Evolutionary conservation across 208 protist genomes (phyloP).

Genomic region (Leishmania tropica): DNA sequence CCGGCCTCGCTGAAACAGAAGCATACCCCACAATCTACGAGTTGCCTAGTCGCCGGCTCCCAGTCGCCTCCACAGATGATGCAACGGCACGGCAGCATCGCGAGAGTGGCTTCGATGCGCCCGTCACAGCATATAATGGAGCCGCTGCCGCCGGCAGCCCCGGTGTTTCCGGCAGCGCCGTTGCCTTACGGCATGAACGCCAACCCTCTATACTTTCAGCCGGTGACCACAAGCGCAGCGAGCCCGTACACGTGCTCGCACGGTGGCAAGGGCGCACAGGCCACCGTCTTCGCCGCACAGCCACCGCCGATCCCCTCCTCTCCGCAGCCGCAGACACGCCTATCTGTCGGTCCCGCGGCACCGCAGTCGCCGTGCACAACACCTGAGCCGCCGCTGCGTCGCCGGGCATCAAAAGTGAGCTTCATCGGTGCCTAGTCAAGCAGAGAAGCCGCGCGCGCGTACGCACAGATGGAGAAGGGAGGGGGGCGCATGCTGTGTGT

Average conservation of each 20-base stretch:
- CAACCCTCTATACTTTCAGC: neutral
- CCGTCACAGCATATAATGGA: neutral
- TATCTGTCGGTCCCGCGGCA: neutral
- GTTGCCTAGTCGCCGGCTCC: neutral
- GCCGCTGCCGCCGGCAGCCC: slow-evolving; percentile 5
- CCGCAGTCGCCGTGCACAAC: slow-evolving; percentile 3
- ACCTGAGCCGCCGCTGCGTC: slow-evolving; percentile 21
- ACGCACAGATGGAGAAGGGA: neutral
- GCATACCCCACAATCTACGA: neutral
- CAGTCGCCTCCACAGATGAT: neutral
- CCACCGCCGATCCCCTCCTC: neutral
- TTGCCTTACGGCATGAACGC: neutral
- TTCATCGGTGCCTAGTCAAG: slow-evolving; percentile 8
- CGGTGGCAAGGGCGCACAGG: neutral
- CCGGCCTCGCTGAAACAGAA: neutral
- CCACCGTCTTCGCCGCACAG: neutral
- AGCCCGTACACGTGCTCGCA: neutral
- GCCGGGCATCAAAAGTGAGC: slow-evolving; percentile 23
- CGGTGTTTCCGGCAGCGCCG: neutral
- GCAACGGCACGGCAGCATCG: slow-evolving; percentile 3
- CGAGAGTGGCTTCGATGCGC: neutral
- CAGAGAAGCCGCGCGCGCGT: neutral
- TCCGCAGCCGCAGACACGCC: neutral
- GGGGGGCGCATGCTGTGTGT: neutral
- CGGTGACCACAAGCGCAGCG: neutral